Percentiles rank a stretch among this genome's conserved stretches.
Evolutionary conservation across 352 stramenopile species (phyloP).

Genomic region (Globisporangium alternatum): DNA sequence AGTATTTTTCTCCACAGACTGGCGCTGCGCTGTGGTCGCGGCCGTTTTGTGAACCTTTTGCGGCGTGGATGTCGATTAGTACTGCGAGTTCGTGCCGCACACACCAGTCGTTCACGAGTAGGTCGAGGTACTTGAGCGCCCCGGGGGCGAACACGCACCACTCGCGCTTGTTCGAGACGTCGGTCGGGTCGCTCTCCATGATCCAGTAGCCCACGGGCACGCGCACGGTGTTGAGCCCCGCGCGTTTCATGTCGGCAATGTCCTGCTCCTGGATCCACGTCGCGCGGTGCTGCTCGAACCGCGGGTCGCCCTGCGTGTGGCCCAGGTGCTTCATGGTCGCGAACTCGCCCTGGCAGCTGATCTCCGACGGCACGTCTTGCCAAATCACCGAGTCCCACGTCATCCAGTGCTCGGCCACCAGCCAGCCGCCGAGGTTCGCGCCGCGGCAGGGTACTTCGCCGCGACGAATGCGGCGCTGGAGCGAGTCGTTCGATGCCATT

Average conservation of each 20-base stretch:
- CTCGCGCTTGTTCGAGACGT: constrained; percentile 47
- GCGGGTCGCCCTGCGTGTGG: constrained; percentile 40
- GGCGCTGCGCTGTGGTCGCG: constrained; percentile 67
- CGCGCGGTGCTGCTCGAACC: constrained; percentile 74
- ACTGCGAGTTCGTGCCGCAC: constrained; percentile 62
- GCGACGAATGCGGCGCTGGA: constrained; percentile 28
- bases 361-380: constrained; percentile 61
- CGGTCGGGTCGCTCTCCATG: constrained; percentile 38
- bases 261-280: constrained; percentile 79
- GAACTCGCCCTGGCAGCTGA: constrained; percentile 44
- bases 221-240: constrained; percentile 71
- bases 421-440: constrained; percentile 85
- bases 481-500: constrained; percentile 18
- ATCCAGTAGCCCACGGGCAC: constrained; percentile 85
- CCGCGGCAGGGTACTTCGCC: constrained; percentile 48
- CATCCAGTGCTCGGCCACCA: constrained; percentile 85
- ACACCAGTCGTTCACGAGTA: constrained; percentile 79
- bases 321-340: constrained; percentile 50
- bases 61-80: constrained; percentile 76
- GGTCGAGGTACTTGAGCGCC: constrained; percentile 62
- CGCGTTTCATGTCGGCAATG: constrained; percentile 57
- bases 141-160: constrained; percentile 39
- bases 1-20: constrained; percentile 33
- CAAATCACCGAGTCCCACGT: constrained; percentile 80
- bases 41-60: constrained; percentile 77